Conservation (phyloP, 305 asterid genomes). For the Stenogyne calaminthoides region DNA sequence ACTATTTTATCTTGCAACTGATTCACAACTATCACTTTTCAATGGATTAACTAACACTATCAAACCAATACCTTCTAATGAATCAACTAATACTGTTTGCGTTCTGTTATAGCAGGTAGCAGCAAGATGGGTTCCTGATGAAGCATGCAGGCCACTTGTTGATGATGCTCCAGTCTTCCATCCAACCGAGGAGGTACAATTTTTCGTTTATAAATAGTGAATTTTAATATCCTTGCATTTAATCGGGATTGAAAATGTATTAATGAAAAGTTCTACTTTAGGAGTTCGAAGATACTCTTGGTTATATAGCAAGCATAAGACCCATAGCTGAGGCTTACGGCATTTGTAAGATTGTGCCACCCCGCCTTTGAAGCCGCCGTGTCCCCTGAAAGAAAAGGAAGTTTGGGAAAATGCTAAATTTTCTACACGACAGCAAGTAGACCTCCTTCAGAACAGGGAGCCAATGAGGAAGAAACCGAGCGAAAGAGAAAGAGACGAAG, state of each 20-base stretch:
- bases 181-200: slow-evolving; percentile 79
- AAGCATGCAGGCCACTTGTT: slow-evolving; percentile 53
- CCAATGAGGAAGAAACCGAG: slow-evolving; percentile 67
- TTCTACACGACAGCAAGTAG: slow-evolving; percentile 82
- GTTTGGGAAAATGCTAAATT: slow-evolving; percentile 72
- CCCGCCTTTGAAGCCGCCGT: slow-evolving; percentile 89
- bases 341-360: slow-evolving; percentile 90
- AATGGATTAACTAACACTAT: too few species aligned
- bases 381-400: slow-evolving; percentile 68
- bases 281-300: slow-evolving; percentile 89
- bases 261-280: slow-evolving; percentile 30
- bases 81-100: not conserved
- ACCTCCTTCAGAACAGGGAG: slow-evolving; percentile 95
- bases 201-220: not conserved
- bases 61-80: too few species aligned
- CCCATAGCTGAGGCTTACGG: slow-evolving; percentile 78
- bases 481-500: slow-evolving; percentile 71
- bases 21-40: too few species aligned
- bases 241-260: slow-evolving; percentile 6
- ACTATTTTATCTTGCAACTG: too few species aligned
- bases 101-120: slow-evolving; percentile 45
- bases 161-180: slow-evolving; percentile 84
- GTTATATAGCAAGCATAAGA: slow-evolving; percentile 80
- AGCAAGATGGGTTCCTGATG: slow-evolving; percentile 71
- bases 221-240: not conserved